phyloP scores from a whole-genome alignment of 1,284 basidiomycete species.

The Tilletiopsis washingtonensis region DNA sequence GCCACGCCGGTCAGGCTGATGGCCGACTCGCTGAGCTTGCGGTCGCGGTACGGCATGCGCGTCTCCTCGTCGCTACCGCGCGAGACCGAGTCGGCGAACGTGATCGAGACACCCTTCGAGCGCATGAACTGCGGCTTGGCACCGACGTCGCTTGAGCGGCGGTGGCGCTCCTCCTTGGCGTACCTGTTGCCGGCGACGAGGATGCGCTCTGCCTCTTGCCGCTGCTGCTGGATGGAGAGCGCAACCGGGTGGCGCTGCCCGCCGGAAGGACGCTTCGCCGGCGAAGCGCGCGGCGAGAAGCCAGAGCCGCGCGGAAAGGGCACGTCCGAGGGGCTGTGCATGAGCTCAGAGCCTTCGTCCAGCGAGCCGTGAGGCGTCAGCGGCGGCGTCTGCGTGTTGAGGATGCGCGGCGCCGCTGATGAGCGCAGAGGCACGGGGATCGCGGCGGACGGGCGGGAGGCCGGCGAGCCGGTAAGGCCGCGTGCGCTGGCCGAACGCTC shows the following conservation, averaged over 20 bases:
- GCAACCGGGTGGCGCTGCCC: background rate
- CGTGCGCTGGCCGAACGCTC: slow-evolving; percentile 13
- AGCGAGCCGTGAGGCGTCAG: background rate
- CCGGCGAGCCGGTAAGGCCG: slow-evolving; percentile 6
- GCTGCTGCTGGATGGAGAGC: slow-evolving; percentile 15
- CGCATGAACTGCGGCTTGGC: background rate
- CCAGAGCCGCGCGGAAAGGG: background rate
- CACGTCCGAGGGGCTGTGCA: background rate
- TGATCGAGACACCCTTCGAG: slow-evolving; percentile 18
- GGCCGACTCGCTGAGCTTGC: slow-evolving; percentile 37
- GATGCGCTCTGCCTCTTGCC: slow-evolving; percentile 24
- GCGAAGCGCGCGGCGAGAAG: background rate
- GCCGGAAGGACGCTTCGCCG: background rate
- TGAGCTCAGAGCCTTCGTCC: background rate
- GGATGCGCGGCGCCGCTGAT: background rate
- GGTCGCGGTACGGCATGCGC: slow-evolving; percentile 31
- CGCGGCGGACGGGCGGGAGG: background rate
- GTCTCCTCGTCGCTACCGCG: slow-evolving; percentile 15
- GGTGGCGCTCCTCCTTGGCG: background rate
- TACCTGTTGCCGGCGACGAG: slow-evolving; percentile 7
- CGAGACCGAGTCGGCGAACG: slow-evolving; percentile 28
- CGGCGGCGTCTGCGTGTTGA: background rate
- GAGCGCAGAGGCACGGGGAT: too few species aligned
- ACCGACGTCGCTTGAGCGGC: slow-evolving; percentile 15
- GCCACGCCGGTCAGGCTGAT: slow-evolving; percentile 32